phyloP scores from a whole-genome alignment of 108 stramenopile species.

The Pseudonitzschia pungens region DNA sequence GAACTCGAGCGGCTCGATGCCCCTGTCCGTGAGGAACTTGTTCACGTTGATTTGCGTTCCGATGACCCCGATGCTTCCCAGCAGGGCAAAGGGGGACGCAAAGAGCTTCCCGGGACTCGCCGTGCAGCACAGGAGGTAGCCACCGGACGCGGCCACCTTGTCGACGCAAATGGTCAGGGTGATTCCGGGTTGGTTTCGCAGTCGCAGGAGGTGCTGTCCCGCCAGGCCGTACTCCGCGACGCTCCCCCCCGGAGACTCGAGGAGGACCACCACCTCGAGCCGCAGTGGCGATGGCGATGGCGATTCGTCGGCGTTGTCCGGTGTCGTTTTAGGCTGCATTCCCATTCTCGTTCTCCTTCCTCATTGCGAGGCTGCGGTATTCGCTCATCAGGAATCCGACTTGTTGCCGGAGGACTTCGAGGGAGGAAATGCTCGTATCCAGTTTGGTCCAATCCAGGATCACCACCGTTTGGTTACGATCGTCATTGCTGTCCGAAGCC shows the following conservation, averaged over 20 bases:
- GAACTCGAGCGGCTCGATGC: constrained; percentile 65
- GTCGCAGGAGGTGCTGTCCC: constrained; percentile 62
- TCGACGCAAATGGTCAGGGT: constrained; percentile 75
- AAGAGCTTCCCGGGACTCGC: constrained; percentile 64
- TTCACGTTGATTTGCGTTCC: constrained; percentile 71
- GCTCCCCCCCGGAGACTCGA: constrained; percentile 79
- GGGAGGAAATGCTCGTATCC: constrained; percentile 45
- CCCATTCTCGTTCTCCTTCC: neutral
- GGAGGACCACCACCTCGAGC: constrained; percentile 66
- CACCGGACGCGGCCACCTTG: constrained; percentile 61
- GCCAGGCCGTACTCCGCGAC: constrained; percentile 75
- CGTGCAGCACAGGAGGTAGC: constrained; percentile 84
- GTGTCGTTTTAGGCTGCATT: no score
- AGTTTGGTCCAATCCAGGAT: constrained; percentile 70
- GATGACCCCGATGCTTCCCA: constrained; percentile 81
- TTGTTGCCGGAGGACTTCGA: constrained; percentile 64
- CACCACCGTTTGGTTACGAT: constrained; percentile 37
- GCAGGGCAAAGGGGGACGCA: constrained; percentile 79
- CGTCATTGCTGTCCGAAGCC: neutral
- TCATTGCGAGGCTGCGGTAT: constrained; percentile 17
- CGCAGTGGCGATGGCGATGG: neutral
- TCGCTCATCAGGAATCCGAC: constrained; percentile 63
- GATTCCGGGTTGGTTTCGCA: constrained; percentile 62
- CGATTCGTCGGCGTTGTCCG: neutral
- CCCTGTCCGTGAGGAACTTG: constrained; percentile 59